Percentiles rank a stretch among this genome's conserved stretches.
phyloP scores from a whole-genome alignment of 2,329 filamentous ascomycete genomes.

The Capronia epimyces region DNA sequence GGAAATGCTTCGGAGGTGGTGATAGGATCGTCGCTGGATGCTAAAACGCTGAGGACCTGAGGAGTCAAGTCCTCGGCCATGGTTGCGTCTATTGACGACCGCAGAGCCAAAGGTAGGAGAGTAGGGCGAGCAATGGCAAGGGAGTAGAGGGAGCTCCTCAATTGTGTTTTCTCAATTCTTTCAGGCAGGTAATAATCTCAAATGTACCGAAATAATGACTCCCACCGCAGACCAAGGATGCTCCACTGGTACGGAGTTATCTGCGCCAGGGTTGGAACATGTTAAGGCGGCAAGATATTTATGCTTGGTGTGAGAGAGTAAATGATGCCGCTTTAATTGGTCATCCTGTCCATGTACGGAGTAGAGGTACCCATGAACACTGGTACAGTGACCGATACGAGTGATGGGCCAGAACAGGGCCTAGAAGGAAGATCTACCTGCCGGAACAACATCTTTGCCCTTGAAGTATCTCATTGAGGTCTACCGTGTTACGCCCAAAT shows the following conservation, averaged over 20 bases:
- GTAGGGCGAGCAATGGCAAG: too few species aligned
- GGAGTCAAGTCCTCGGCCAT: constrained; percentile 29
- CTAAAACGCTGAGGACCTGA: constrained; percentile 58
- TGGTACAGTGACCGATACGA: too few species aligned
- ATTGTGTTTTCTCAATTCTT: too few species aligned
- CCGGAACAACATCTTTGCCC: too few species aligned
- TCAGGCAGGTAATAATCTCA: not conserved
- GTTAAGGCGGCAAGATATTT: not conserved
- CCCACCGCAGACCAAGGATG: not conserved
- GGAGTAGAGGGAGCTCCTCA: too few species aligned
- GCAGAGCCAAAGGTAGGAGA: not conserved
- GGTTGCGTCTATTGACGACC: constrained; percentile 3
- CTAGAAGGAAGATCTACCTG: too few species aligned
- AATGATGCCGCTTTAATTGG: not conserved
- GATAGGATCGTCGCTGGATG: constrained; percentile 56
- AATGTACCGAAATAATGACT: not conserved
- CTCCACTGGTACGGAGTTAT: not conserved
- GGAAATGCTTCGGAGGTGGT: constrained; percentile 67
- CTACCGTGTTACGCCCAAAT: too few species aligned
- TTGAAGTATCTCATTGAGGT: too few species aligned
- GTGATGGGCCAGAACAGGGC: too few species aligned
- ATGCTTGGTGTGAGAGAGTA: not conserved
- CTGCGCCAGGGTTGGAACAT: too few species aligned
- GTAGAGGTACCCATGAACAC: too few species aligned
- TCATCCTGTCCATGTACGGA: too few species aligned